Evolutionary conservation across 768 basidiomycete genomes (phyloP), one percentile per base, ranked within the genome.

Genomic region (Roridomyces roridus): DNA sequence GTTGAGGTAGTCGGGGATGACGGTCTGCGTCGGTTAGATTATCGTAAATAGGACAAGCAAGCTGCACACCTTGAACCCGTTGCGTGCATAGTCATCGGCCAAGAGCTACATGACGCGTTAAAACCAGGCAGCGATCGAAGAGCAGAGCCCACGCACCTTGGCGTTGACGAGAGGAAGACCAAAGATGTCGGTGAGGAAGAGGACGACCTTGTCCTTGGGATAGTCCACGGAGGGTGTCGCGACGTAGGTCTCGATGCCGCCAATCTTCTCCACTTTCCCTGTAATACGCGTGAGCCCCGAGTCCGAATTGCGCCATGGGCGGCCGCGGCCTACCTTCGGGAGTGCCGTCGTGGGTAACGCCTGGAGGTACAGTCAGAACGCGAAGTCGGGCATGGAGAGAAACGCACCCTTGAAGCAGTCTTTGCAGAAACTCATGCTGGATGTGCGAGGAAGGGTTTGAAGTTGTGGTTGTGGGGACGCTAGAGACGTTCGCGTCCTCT

Each of bases 331-430:
- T n/a, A 80, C 83, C 82, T 67, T 76, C 62, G 2, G 78, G 70
- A 5, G 68, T 76, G 23, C 83, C 83, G 49, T 83, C 79, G 63
- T 84, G 81, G 55, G 72, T 77, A 56, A 80, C 81, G 31, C 83
- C 84, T 83, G 39, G 18, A 35, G 40, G 9, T 46, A 39, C n/a
- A 8, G 35, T 45, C 25, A 45, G 35, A 24, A 36, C 18, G 2
- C 8, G 34, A 51, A 3, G 37, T 11, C 7, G 25, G 8, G 23
- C 26, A 20, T 24, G 31, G n/a, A n/a, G n/a, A n/a, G n/a, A 34
- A 36, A 50, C 71, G 36, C 49, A 83, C 86, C 85, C 67, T 75
- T 75, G 51, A 86, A 56, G 54, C 86, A 88, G 63, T 87, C 68
- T 55, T 77, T 72, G 71, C 85, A 85, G 55, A 84, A 72, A 68